A percentile compares a stretch with the other conserved stretches of the same genome.
These are phyloP conservation scores for Sporopachydermia quercuum DNA, from an alignment of 805 yeast species.

Conservation along the genomic window DNA sequence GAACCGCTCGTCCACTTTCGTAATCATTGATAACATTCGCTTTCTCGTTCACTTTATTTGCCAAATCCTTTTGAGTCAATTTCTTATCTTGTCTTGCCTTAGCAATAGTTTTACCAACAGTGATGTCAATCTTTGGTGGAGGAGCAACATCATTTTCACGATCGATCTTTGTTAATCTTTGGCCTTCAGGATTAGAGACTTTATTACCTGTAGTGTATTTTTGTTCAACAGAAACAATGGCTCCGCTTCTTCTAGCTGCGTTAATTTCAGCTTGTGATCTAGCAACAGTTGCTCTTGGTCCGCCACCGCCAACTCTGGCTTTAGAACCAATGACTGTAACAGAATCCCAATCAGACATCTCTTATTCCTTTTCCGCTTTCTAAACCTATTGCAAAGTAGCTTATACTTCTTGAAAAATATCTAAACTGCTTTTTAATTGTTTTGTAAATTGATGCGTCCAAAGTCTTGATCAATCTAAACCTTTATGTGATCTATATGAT, in stretches of 20 bases:
- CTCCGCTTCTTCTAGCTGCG: conserved; percentile 88
- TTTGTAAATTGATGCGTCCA: too few species aligned
- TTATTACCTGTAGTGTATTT: conserved; percentile 56
- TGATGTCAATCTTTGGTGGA: conserved; percentile 71
- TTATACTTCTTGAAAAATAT: too few species aligned
- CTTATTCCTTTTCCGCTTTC: too few species aligned
- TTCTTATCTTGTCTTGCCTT: conserved; percentile 79
- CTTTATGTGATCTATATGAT: too few species aligned
- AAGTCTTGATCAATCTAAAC: too few species aligned
- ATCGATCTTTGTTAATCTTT: conserved; percentile 84
- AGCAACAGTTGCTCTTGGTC: conserved; percentile 78
- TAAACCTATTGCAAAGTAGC: too few species aligned
- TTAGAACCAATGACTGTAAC: conserved; percentile 81
- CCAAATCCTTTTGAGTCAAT: conserved; percentile 89
- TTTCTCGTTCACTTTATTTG: conserved; percentile 90
- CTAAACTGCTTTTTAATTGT: too few species aligned
- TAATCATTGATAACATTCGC: conserved; percentile 91
- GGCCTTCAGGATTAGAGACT: conserved; percentile 74
- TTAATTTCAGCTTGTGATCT: conserved; percentile 65
- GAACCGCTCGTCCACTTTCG: conserved; percentile 92
- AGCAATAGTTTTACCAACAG: conserved; percentile 78
- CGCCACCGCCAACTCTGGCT: conserved; percentile 78
- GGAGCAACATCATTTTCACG: conserved; percentile 88
- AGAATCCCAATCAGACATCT: conserved; percentile 72
- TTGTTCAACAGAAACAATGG: conserved; percentile 82